Percentiles rank a stretch among this genome's conserved stretches.
phyloP scores from a whole-genome alignment of 352 stramenopile species.

The Pythium scleroteichum region DNA sequence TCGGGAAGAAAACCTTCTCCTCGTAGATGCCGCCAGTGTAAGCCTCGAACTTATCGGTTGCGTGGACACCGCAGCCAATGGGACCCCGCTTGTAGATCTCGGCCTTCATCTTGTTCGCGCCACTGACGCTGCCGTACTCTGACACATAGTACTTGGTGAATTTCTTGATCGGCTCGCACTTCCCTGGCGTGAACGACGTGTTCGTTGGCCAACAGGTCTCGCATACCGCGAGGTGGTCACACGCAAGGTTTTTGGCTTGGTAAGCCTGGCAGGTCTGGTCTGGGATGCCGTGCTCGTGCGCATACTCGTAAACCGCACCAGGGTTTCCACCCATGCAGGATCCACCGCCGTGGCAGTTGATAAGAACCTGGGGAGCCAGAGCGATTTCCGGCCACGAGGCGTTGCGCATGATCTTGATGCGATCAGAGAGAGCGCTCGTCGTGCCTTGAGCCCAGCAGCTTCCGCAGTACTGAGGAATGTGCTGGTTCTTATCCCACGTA shows the following conservation, averaged over 20 bases:
- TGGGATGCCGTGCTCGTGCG: conserved; percentile 86
- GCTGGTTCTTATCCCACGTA: conserved; percentile 99
- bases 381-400: conserved; percentile 83
- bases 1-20: conserved; percentile 76
- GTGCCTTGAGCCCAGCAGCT: conserved; percentile 92
- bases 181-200: conserved; percentile 80
- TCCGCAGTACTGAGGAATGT: conserved; percentile 95
- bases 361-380: conserved; percentile 76
- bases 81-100: conserved; percentile 92
- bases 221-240: conserved; percentile 75
- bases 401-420: conserved; percentile 91
- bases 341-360: conserved; percentile 82
- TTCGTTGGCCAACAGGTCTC: conserved; percentile 90
- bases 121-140: conserved; percentile 88
- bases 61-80: conserved; percentile 87
- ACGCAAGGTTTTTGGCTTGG: conserved; percentile 82
- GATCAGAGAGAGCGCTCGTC: conserved; percentile 87
- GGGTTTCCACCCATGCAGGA: conserved; percentile 82
- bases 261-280: conserved; percentile 93
- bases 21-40: conserved; percentile 85
- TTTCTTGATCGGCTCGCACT: conserved; percentile 82
- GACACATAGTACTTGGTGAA: conserved; percentile 91
- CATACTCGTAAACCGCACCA: conserved; percentile 85
- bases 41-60: conserved; percentile 81
- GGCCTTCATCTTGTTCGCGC: conserved; percentile 88